Evolutionary conservation across 1,284 basidiomycete genomes (phyloP).

Genomic region (Rhodotorula mucilaginosa): DNA sequence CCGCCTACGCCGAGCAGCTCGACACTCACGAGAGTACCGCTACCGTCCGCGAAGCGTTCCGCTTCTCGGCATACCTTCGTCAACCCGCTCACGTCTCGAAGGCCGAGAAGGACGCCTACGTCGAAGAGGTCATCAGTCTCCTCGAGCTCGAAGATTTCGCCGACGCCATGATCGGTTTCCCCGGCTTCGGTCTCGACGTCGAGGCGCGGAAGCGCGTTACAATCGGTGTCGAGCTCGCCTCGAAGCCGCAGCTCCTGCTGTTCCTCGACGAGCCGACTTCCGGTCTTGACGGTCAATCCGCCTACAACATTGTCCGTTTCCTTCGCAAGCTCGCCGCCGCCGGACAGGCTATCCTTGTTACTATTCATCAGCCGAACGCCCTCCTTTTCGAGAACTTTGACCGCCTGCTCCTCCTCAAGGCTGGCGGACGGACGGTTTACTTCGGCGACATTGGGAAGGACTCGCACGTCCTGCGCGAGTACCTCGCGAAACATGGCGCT

Average conservation of each 20-base stretch:
- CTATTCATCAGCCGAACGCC: constrained; percentile 67
- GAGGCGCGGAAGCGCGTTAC: constrained; percentile 76
- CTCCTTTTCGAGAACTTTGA: constrained; percentile 49
- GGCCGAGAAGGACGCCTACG: constrained; percentile 73
- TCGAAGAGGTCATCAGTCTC: constrained; percentile 73
- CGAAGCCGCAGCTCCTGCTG: constrained; percentile 68
- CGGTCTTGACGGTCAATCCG: constrained; percentile 70
- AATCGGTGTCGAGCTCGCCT: constrained; percentile 72
- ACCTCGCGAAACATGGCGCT: constrained; percentile 51
- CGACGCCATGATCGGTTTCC: constrained; percentile 71
- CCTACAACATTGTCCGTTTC: constrained; percentile 79
- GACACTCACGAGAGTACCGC: constrained; percentile 45
- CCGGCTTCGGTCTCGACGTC: constrained; percentile 59
- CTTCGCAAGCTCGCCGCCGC: constrained; percentile 75
- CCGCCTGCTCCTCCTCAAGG: constrained; percentile 42
- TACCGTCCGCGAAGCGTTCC: constrained; percentile 75
- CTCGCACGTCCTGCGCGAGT: constrained; percentile 55
- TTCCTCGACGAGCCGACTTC: constrained; percentile 70
- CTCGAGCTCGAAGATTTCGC: constrained; percentile 69
- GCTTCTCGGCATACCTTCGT: constrained; percentile 76
- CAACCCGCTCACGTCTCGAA: constrained; percentile 67
- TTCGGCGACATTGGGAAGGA: constrained; percentile 50
- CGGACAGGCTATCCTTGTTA: constrained; percentile 66
- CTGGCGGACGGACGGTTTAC: constrained; percentile 43
- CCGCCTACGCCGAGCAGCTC: constrained; percentile 47